phyloP scores from a whole-genome alignment of 176 grass and related monocot genomes.

The Lolium multiflorum region DNA sequence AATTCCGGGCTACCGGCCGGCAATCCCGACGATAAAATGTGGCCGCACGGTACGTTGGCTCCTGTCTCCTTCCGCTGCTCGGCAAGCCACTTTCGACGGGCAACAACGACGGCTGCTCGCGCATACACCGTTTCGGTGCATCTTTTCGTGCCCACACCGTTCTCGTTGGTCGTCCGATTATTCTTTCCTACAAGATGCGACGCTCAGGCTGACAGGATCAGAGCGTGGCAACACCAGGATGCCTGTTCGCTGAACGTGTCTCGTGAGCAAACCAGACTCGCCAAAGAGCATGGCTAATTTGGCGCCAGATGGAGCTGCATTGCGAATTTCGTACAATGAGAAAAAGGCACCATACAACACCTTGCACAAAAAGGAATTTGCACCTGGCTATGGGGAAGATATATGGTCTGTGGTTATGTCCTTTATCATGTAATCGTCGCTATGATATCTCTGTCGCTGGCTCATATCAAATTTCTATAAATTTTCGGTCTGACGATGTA shows the following conservation, averaged over 20 bases:
- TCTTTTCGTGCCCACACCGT: neutral
- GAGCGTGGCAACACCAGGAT: neutral
- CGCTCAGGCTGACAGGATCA: neutral
- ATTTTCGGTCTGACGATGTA: too few relatives aligned
- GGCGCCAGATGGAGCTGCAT: neutral
- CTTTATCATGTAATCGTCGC: too few relatives aligned
- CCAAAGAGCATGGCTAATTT: neutral
- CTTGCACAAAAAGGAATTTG: neutral
- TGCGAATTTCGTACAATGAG: too few relatives aligned
- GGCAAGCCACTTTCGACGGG: neutral
- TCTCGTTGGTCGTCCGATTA: neutral
- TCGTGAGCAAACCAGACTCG: neutral
- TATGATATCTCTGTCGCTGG: too few relatives aligned
- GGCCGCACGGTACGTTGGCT: neutral
- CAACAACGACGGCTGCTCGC: neutral
- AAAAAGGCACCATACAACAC: too few relatives aligned
- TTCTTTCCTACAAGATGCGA: neutral
- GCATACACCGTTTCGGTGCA: neutral
- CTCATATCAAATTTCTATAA: too few relatives aligned
- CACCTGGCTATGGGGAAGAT: neutral
- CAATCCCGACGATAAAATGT: constrained; percentile 15
- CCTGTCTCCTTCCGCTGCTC: neutral
- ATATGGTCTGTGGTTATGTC: neutral
- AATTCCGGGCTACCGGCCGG: neutral
- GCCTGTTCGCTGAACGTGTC: neutral